A percentile compares a stretch with the other conserved stretches of the same genome.
These are phyloP conservation scores for Xylogone sp. DNA, from an alignment of 2,329 filamentous ascomycete genomes.

Conservation along the genomic window DNA sequence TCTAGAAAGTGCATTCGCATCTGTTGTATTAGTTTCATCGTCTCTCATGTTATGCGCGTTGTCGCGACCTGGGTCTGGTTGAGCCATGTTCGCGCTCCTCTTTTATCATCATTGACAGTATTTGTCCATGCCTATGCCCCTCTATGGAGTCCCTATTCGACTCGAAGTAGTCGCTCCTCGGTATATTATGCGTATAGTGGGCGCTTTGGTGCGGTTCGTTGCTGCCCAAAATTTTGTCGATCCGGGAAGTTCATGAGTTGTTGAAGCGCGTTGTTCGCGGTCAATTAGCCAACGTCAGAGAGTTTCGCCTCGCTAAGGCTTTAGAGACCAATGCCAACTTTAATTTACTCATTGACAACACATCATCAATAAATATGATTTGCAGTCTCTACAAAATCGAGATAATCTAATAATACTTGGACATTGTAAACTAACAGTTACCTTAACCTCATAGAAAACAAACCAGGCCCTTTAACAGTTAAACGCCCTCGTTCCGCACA, in stretches of 20 bases:
- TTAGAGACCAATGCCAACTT: neutral
- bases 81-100: slow-evolving; percentile 4
- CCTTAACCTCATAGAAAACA: no score
- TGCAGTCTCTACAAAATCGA: no score
- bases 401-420: no score
- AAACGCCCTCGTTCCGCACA: no score
- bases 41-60: neutral
- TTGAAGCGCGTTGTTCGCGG: slow-evolving; percentile 1
- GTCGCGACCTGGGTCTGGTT: slow-evolving; percentile 1
- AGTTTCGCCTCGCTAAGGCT: neutral
- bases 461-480: no score
- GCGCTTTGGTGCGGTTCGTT: neutral
- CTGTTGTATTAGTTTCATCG: neutral
- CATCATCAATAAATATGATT: no score
- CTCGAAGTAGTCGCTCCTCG: neutral
- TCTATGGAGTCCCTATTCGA: neutral
- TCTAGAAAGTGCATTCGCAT: neutral
- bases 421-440: no score
- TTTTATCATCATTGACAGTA: slow-evolving; percentile 2
- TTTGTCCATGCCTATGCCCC: neutral
- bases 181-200: neutral
- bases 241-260: neutral
- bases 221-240: neutral
- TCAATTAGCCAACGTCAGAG: neutral
- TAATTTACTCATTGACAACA: no score